Base-by-base conservation (phyloP, 768 basidiomycete species). In the Mycena rosella region DNA sequence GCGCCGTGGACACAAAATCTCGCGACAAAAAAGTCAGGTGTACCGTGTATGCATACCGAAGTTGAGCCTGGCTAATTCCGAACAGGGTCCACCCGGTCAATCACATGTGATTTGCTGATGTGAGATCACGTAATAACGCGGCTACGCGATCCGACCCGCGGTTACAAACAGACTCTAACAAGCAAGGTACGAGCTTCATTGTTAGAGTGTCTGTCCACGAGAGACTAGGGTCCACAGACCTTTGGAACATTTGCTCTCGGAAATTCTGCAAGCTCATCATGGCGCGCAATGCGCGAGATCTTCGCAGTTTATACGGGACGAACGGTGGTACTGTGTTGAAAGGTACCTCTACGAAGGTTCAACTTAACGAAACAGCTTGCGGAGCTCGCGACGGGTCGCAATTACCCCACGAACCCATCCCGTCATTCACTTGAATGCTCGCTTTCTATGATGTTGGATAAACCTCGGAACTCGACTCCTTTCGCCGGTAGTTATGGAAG, bases 21-120 rank as follows among this genome's bases (percentile, higher is more conserved):
- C 47, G 63, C 49, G 55, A 61, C 45, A 30, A 56, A 58, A 69
- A 63, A 64, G 62, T 61, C 68, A 65, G 60, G 47, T 69, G 58
- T 40, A 52, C 48, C 17, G 69, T 32, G 55, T 62, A n/a, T n/a
- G n/a, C n/a, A n/a, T n/a, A 57, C 69, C 69, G 69, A 70, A 66
- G 69, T 70, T 70, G 64, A 66, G 64, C 69, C 69, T 70, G 64
- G 48, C 63, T 70, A 63, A 62, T 57, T 59, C 69, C 69, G 69
- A 69, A 64, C 34, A 63, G 48, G 22, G 55, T 62, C 67, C 42
- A 67, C 60, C 57, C n/a, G n/a, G n/a, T n/a, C n/a, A n/a, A n/a
- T n/a, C n/a, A n/a, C n/a, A n/a, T n/a, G n/a, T n/a, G n/a, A n/a
- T n/a, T n/a, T n/a, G n/a, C n/a, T n/a, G n/a, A n/a, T n/a, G n/a